A percentile compares a stretch with the other conserved stretches of the same genome.
These are phyloP conservation scores for Metschnikowia continentalis DNA, from an alignment of 805 yeast species.

Conservation along the genomic window DNA sequence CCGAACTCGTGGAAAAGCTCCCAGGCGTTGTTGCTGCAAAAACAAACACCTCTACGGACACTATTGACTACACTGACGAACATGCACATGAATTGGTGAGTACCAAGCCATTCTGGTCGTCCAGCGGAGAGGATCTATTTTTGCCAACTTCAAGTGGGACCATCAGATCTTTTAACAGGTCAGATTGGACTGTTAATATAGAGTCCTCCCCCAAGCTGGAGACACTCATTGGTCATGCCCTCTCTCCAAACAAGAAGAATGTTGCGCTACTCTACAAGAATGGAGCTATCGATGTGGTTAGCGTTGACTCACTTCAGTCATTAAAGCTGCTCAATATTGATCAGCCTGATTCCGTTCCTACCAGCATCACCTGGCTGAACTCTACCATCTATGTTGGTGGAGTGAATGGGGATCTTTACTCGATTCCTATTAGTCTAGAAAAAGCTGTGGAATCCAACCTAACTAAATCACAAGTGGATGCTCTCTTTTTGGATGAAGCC, in stretches of 20 bases:
- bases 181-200: slow-evolving; percentile 26
- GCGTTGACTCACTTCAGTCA: slow-evolving; percentile 33
- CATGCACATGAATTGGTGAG: slow-evolving; percentile 43
- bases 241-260: slow-evolving; percentile 59
- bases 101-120: slow-evolving; percentile 65
- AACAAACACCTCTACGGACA: slow-evolving; percentile 28
- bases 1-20: slow-evolving; percentile 47
- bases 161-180: slow-evolving; percentile 43
- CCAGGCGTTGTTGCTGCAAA: slow-evolving; percentile 38
- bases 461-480: slow-evolving; percentile 10
- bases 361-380: slow-evolving; percentile 27
- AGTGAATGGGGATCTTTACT: slow-evolving; percentile 36
- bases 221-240: slow-evolving; percentile 42
- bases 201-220: slow-evolving; percentile 3
- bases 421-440: slow-evolving; percentile 6
- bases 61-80: slow-evolving; percentile 38
- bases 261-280: slow-evolving; percentile 58
- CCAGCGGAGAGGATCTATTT: slow-evolving; percentile 65
- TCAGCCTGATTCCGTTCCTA: slow-evolving; percentile 27
- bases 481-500: slow-evolving; percentile 18
- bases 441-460: slow-evolving; percentile 1
- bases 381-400: slow-evolving; percentile 39
- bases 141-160: slow-evolving; percentile 52
- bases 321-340: slow-evolving; percentile 18
- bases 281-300: slow-evolving; percentile 54